Evolutionary conservation across 129 eudicot species (phyloP).

Genomic region (carrot (Daucus carota)): DNA sequence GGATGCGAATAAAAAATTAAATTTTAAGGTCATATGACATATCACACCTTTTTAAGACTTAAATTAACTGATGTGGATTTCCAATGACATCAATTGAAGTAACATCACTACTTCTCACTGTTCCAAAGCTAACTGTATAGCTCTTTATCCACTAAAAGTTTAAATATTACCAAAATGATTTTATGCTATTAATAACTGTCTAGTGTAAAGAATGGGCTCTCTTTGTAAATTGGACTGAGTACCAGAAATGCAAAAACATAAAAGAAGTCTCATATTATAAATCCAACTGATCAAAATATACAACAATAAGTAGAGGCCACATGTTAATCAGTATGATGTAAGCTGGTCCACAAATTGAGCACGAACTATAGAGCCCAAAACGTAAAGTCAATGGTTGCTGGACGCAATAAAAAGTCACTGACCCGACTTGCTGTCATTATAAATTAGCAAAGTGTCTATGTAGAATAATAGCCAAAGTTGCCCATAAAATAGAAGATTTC

Average conservation of each 20-base stretch:
- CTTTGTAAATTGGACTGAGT: not conserved
- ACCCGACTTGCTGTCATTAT: not conserved
- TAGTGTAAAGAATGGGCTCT: not conserved
- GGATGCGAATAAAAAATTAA: not conserved
- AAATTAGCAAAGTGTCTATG: not conserved
- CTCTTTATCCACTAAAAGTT: not conserved
- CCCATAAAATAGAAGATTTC: not conserved
- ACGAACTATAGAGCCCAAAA: not conserved
- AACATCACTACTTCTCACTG: not conserved
- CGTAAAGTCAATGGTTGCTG: not conserved
- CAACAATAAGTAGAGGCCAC: not conserved
- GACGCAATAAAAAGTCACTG: not conserved
- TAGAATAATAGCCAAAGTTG: not conserved
- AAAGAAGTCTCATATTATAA: not conserved
- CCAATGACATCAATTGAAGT: not conserved
- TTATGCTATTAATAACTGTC: not conserved
- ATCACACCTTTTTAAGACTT: not conserved
- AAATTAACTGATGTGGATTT: not conserved
- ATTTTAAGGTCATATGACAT: not conserved
- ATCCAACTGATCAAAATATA: not conserved
- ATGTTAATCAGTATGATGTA: not conserved
- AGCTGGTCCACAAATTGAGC: not conserved
- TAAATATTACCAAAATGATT: not conserved
- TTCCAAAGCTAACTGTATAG: not conserved
- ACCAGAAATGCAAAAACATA: not conserved